Evolutionary conservation across 768 basidiomycete genomes (phyloP), one percentile per base, ranked within the genome.

Genomic region (Lentinula sp.): DNA sequence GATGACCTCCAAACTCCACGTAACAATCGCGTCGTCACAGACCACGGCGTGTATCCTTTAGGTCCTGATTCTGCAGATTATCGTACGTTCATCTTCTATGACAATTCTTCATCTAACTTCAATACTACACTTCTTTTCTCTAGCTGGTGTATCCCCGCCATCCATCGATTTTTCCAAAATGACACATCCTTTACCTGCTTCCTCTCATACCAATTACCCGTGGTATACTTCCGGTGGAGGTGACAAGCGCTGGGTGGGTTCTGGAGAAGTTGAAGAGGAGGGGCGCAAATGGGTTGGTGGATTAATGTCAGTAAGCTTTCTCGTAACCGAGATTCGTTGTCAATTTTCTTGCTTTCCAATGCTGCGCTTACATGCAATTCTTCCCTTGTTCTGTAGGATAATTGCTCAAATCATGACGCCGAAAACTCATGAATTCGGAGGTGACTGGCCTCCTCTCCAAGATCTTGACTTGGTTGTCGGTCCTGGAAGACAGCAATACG

Each of bases 231-330:
- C 84, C 0, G 86, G 89, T 1, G 89, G 85, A 10, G 77, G 76
- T 32, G 89, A 91, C 70, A 78, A 77, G 63, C 81, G 88, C 28
- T 88, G 89, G 88, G 60, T 80, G 23, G 77, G 74, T 23, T 73
- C 74, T 10, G 80, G 78, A 21, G 79, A 76, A 58, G 71, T 79
- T 11, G 81, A 84, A 65, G 83, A 83, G 70, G 80, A 80, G 42
- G 86, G 84, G n/a, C 68, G 80, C 60, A 79, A 85, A 51, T 91
- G 90, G 90, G 83, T 89, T 9, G 90, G 90, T 32, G 76, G 82
- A 21, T 67, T 91, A 64, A 83, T 92, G 90, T 88, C 61, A 63
- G 80, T 61, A 39, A 28, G 1, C 28, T 28, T 28, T 28, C 28
- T 28, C 28, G 28, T 28, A 28, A 28, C 3, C 28, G 28, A 3